These are phyloP conservation scores for Pichia cabralensis DNA, from an alignment of 805 yeast genomes.

Conservation along the genomic window DNA sequence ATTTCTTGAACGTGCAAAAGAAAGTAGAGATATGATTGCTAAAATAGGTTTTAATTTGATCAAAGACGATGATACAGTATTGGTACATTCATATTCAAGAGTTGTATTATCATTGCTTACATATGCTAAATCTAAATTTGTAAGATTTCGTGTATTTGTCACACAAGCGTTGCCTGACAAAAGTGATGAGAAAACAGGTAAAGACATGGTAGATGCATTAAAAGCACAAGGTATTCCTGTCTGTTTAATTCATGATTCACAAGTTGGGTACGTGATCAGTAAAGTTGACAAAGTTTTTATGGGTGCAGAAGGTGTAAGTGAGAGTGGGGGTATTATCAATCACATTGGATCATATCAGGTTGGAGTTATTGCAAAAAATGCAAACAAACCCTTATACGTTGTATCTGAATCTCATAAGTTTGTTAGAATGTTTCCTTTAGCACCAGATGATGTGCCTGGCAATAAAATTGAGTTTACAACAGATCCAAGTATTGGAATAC, in stretches of 20 bases:
- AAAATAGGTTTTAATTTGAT: constrained; percentile 81
- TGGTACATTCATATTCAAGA: constrained; percentile 88
- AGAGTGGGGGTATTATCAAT: constrained; percentile 95
- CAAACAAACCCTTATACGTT: constrained; percentile 89
- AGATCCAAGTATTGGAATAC: constrained; percentile 21
- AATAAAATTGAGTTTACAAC: constrained; percentile 33
- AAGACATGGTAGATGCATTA: constrained; percentile 57
- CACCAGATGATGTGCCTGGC: constrained; percentile 79
- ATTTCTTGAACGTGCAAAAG: constrained; percentile 86
- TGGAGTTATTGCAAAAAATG: constrained; percentile 82
- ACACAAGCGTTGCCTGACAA: constrained; percentile 77
- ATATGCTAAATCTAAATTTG: constrained; percentile 66
- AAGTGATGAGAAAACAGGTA: constrained; percentile 39
- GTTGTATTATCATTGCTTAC: constrained; percentile 71
- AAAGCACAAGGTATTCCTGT: constrained; percentile 74
- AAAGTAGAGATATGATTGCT: constrained; percentile 79
- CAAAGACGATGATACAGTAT: constrained; percentile 81
- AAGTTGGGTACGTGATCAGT: constrained; percentile 87
- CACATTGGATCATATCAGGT: constrained; percentile 92
- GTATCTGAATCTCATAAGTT: constrained; percentile 93
- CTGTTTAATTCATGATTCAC: constrained; percentile 79
- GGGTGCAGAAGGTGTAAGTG: constrained; percentile 99
- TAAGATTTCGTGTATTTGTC: constrained; percentile 81
- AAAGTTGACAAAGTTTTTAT: constrained; percentile 88
- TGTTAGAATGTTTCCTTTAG: constrained; percentile 89